Base-by-base conservation (phyloP, 352 stramenopile species). In the Phytophthora fragariae region DNA sequence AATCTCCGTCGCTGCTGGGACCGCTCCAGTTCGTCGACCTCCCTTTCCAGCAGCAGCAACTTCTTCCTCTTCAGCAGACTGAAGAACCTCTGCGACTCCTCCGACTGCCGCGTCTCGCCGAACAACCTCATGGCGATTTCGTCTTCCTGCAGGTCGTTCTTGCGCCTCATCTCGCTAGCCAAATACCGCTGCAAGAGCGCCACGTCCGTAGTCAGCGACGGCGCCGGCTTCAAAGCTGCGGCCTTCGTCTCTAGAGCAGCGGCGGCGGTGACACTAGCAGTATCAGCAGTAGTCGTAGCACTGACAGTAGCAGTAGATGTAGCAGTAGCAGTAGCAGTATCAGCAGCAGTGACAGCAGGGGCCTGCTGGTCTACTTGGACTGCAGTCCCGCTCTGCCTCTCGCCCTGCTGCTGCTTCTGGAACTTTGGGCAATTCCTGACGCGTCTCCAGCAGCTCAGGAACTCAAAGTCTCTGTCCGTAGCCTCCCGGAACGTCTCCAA, bases 1-100 rank as follows among this genome's bases (percentile, higher is more conserved):
- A 44, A 44, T 15, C 35, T 44, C 10, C 35, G 67, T 29, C 24
- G 52, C 31, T 73, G 67, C 46, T 73, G 67, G 39, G 53, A 57
- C 47, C 54, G 46, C 41, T 73, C 67, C 21, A 73, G 54, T 29
- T 68, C 67, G 17, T 73, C 53, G 6, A 73, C 67, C 50, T 69
- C 37, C 56, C 39, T 59, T 27, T 73, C 59, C 35, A 73, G 53
- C 41, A 62, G 46, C 55, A 69, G 55, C 39, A 74, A 55, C 27
- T 74, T 73, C 54, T 73, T 73, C 35, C 67, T 53, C 53, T 73
- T 73, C 2, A 73, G 67, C 41, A 73, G 54, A 41, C 61, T 58
- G 15, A 73, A 73, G 35, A 69, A 73, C 19, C 57, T 52, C 54
- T 68, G 54, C 33, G 67, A 73, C 15, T 73, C 35, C 35, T 44